A percentile compares a stretch with the other conserved stretches of the same genome.
Conservation (phyloP, 1,284 basidiomycete genomes). For the Sporisorium graminicola region DNA sequence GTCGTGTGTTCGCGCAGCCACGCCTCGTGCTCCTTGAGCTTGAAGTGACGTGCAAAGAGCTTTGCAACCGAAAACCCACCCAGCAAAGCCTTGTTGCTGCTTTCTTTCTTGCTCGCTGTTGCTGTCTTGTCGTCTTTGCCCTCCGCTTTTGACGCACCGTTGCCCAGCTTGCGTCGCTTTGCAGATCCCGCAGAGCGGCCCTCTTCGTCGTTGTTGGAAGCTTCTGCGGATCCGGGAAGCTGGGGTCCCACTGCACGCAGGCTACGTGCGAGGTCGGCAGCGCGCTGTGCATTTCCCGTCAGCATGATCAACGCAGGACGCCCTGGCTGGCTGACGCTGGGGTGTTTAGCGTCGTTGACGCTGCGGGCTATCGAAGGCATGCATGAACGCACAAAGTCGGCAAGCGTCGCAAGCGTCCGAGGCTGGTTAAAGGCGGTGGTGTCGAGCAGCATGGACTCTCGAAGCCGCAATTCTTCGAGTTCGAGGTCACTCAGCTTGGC, state of each 20-base stretch:
- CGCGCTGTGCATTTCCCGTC: slow-evolving; percentile 63
- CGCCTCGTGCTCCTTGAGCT: slow-evolving; percentile 60
- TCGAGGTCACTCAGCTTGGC: slow-evolving; percentile 61
- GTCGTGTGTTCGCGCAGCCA: slow-evolving; percentile 55
- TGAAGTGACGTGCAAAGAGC: slow-evolving; percentile 67
- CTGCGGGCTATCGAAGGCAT: slow-evolving; percentile 25
- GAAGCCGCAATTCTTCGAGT: slow-evolving; percentile 56
- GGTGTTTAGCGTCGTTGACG: slow-evolving; percentile 25
- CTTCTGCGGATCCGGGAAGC: slow-evolving; percentile 17
- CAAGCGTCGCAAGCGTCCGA: slow-evolving; percentile 33
- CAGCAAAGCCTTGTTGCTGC: slow-evolving; percentile 20
- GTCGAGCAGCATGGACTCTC: slow-evolving; percentile 50
- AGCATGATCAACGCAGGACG: slow-evolving; percentile 54
- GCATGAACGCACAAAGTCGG: slow-evolving; percentile 50
- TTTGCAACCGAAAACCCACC: slow-evolving; percentile 59
- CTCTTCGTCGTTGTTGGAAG: slow-evolving; percentile 16
- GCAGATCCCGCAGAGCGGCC: slow-evolving; percentile 21
- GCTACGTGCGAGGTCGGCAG: slow-evolving; percentile 58
- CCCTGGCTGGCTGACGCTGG: slow-evolving; percentile 29
- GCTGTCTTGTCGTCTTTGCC: slow-evolving; percentile 9
- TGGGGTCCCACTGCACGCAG: slow-evolving; percentile 50
- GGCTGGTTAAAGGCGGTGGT: slow-evolving; percentile 36
- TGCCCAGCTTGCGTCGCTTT: slow-evolving; percentile 31
- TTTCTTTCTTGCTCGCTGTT: slow-evolving; percentile 17
- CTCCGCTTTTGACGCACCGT: slow-evolving; percentile 10